phyloP scores from a whole-genome alignment of 2,329 filamentous ascomycete species.

The Fusarium sublunatum region DNA sequence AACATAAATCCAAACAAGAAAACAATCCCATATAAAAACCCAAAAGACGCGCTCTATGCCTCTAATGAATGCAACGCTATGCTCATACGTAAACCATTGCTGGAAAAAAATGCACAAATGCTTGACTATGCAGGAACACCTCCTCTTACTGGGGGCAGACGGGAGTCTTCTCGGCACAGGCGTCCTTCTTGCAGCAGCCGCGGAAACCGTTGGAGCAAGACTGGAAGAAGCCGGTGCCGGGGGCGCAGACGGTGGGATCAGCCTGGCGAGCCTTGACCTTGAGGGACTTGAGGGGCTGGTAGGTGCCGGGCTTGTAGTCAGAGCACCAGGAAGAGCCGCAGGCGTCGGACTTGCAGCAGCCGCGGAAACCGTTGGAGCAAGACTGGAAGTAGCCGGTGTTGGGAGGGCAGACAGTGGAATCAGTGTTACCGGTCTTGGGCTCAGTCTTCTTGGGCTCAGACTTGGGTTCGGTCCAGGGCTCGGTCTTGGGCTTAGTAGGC shows the following conservation, averaged over 20 bases:
- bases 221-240: conserved; percentile 16
- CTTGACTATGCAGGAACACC: background rate
- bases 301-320: background rate
- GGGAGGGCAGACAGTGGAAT: conserved; percentile 13
- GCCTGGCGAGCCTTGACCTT: conserved; percentile 3
- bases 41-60: conserved; percentile 11
- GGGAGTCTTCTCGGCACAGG: conserved; percentile 21
- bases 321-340: conserved; percentile 10
- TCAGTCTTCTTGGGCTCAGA: too few species aligned
- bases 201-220: conserved; percentile 25
- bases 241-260: conserved; percentile 20
- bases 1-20: conserved; percentile 13
- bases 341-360: conserved; percentile 22
- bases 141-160: conserved; percentile 35
- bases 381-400: conserved; percentile 20
- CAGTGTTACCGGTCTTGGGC: conserved; percentile 7
- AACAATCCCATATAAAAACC: conserved; percentile 4
- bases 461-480: too few species aligned
- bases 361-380: conserved; percentile 28
- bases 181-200: conserved; percentile 36
- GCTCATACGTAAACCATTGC: background rate
- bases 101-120: background rate
- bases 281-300: background rate
- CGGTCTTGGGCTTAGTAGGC: too few species aligned
- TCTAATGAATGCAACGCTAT: conserved; percentile 14